Evolutionary conservation across 2,329 filamentous ascomycete species (phyloP).

Genomic region (Verticillium dahliae): DNA sequence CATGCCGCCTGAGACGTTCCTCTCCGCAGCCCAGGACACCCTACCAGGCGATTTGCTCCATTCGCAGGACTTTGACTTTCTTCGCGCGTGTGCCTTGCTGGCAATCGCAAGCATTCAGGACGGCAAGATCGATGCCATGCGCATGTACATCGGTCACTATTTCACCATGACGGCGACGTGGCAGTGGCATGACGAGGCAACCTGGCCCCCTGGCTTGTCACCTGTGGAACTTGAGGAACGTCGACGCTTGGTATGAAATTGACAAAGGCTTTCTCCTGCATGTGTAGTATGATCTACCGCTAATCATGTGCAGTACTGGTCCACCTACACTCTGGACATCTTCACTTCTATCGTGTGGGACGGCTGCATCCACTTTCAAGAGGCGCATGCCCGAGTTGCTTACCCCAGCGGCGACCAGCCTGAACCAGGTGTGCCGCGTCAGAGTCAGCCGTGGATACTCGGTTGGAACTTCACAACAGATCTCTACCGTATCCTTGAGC

Average conservation of each 20-base stretch:
- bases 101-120: constrained; percentile 44
- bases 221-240: constrained; percentile 40
- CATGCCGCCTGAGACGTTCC: constrained; percentile 34
- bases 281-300: background rate
- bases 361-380: constrained; percentile 22
- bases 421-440: background rate
- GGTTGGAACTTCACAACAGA: constrained; percentile 53
- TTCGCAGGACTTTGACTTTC: constrained; percentile 25
- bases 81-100: constrained; percentile 39
- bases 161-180: constrained; percentile 39
- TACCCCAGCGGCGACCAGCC: constrained; percentile 33
- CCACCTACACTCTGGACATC: constrained; percentile 48
- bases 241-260: constrained; percentile 29
- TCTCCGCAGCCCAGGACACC: constrained; percentile 31
- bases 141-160: constrained; percentile 43
- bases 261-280: background rate
- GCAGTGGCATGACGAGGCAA: constrained; percentile 41
- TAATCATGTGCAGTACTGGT: constrained; percentile 35
- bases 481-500: constrained; percentile 48
- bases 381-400: constrained; percentile 35
- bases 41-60: constrained; percentile 26
- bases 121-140: constrained; percentile 39
- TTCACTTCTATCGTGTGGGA: constrained; percentile 45
- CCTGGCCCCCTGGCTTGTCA: constrained; percentile 40
- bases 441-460: constrained; percentile 35